Percentiles rank a stretch among this genome's conserved stretches.
Evolutionary conservation across 192 early-diverging fungal genomes (phyloP).

Genomic region (Oehlia diaphana): DNA sequence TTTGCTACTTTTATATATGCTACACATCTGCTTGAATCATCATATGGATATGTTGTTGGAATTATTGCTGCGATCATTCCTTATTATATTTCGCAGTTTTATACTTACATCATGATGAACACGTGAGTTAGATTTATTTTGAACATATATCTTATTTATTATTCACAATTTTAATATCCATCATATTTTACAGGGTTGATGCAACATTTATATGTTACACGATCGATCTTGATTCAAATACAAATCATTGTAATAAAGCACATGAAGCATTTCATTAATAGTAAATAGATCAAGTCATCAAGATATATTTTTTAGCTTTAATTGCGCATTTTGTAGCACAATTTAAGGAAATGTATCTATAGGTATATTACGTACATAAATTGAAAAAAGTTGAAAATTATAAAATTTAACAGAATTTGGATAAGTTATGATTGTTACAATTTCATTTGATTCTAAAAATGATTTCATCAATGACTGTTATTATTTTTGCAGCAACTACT

Average conservation of each 20-base stretch:
- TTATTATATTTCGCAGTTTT: slow-evolving; percentile 66
- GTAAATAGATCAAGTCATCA: not conserved
- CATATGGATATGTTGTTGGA: slow-evolving; percentile 67
- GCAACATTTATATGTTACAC: slow-evolving; percentile 80
- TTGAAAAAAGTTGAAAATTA: too few species aligned
- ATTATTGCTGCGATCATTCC: slow-evolving; percentile 59
- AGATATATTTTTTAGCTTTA: too few species aligned
- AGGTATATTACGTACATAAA: too few species aligned
- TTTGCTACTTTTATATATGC: slow-evolving; percentile 61
- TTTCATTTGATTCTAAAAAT: too few species aligned
- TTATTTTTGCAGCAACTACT: too few species aligned
- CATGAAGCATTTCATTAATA: slow-evolving; percentile 48
- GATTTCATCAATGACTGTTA: too few species aligned
- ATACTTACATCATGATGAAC: slow-evolving; percentile 70
- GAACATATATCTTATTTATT: not conserved
- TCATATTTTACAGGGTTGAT: slow-evolving; percentile 57
- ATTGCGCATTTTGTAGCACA: too few species aligned
- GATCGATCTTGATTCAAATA: slow-evolving; percentile 72
- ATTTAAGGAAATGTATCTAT: too few species aligned
- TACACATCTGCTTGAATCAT: slow-evolving; percentile 51
- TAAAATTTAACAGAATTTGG: too few species aligned
- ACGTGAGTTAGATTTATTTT: slow-evolving; percentile 54
- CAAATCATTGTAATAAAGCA: slow-evolving; percentile 47
- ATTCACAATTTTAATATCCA: slow-evolving; percentile 3
- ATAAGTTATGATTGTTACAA: too few species aligned